phyloP scores from a whole-genome alignment of 108 stramenopile genomes.

The Parietichytrium sp. region DNA sequence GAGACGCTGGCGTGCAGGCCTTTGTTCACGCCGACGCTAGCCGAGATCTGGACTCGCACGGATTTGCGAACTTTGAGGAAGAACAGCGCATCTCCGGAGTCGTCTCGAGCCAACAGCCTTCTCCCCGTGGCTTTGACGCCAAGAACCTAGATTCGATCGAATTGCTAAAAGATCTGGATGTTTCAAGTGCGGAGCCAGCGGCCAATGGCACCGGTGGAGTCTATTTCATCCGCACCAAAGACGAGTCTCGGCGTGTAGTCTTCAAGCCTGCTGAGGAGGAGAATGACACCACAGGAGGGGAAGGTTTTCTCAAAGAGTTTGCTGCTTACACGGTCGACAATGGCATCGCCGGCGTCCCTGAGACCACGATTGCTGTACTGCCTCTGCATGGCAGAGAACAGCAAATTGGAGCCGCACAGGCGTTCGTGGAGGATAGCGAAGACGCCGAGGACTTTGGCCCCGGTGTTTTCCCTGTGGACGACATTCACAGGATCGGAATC shows the following conservation, averaged over 20 bases:
- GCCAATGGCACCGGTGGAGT: constrained; percentile 35
- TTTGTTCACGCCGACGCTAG: background rate
- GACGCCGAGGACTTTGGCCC: constrained; percentile 45
- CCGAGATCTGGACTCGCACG: background rate
- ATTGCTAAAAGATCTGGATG: background rate
- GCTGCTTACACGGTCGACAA: constrained; percentile 1
- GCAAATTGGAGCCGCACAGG: constrained; percentile 42
- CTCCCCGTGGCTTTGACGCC: too few species aligned
- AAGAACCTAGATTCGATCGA: background rate
- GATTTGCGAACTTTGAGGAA: background rate
- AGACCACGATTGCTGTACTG: background rate
- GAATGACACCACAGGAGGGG: background rate
- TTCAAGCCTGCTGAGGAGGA: constrained; percentile 34
- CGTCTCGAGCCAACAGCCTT: too few species aligned
- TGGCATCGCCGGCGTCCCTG: constrained; percentile 1
- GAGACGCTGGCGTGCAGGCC: background rate
- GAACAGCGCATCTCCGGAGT: background rate
- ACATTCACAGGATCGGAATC: constrained; percentile 48
- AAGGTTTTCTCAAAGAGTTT: background rate
- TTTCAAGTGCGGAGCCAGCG: background rate
- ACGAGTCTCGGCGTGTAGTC: background rate
- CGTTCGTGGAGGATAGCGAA: constrained; percentile 17
- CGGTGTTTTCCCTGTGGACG: constrained; percentile 27
- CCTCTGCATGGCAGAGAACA: background rate
- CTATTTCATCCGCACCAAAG: background rate